Evolutionary conservation across 208 protist species (phyloP).

Genomic region (Baffinella frigidus): DNA sequence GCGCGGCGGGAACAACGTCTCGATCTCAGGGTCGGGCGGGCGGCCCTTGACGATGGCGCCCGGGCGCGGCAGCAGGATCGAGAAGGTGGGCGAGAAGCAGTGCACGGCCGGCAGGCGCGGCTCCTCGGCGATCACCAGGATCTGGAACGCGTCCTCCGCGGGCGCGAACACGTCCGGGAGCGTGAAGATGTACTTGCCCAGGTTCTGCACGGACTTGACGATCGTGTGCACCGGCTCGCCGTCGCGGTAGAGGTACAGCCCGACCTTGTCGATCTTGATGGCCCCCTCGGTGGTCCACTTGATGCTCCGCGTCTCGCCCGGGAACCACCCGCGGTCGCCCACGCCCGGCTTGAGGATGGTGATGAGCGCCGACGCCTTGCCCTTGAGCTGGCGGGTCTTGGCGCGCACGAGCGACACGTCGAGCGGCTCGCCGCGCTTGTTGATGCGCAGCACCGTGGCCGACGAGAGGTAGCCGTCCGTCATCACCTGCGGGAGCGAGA

Average conservation of each 20-base stretch:
- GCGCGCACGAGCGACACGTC: not conserved
- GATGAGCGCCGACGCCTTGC: not conserved
- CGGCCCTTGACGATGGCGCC: not conserved
- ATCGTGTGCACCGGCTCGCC: not conserved
- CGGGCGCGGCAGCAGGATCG: not conserved
- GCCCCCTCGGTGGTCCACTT: not conserved
- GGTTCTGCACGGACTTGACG: not conserved
- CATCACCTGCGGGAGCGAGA: not conserved
- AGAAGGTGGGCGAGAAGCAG: not conserved
- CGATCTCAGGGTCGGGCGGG: too few species aligned
- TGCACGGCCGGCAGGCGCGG: not conserved
- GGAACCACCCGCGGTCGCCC: not conserved
- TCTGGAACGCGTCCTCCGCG: not conserved
- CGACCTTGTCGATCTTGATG: not conserved
- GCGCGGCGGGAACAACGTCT: not conserved
- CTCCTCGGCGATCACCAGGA: constrained; percentile 7
- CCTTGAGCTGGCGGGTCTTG: not conserved
- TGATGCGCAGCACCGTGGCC: not conserved
- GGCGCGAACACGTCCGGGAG: not conserved
- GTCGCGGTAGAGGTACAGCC: not conserved
- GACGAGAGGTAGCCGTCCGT: not conserved
- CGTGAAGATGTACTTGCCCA: not conserved
- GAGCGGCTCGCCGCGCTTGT: not conserved
- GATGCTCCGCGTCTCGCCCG: not conserved
- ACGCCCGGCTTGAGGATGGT: not conserved